Base-by-base conservation (phyloP, 2,329 filamentous ascomycete genomes). In the Pyrenophora tritici-repentis region DNA sequence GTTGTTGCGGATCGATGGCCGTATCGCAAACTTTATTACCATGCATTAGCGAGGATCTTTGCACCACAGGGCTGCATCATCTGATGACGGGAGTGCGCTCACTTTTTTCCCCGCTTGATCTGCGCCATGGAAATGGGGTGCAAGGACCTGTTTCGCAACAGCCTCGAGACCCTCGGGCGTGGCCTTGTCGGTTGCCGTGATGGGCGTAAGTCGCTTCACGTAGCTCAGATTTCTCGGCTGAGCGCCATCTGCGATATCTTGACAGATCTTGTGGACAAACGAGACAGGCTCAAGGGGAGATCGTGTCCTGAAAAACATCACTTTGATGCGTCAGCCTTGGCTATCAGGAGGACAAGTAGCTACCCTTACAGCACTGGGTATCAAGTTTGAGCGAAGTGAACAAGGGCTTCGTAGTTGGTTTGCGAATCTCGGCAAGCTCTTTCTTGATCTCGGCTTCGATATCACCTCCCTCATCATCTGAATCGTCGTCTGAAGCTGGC, bases 1-100 rank as follows among this genome's bases (percentile, higher is more conserved):
- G 73, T 92, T 86, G 65, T 89, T 90, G 47, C 90, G 85, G 55
- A 90, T 84, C 12, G 84, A 88, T n/a, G 87, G 84, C 37, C 90
- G 85, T 61, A 95, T 92, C n/a, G 89, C 90, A 73, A 91, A 94
- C 89, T 93, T 55, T 22, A 7, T 35, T 22, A 44, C 47, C 20
- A 42, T 32, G 29, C 24, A 36, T 71, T 59, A 71, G 66, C 51
- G 41, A 54, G 29, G 40, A 45, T 45, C 48, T 41, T 47, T 43
- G 47, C 43, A 53, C 37, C 46, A 37, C 42, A 10, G 49, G 32
- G 42, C 33, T 42, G 48, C 44, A 42, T 53, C 33, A 49, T 48
- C 47, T 53, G 40, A 50, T 42, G 40, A 33, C 34, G 55, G 26
- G 20, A 50, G 18, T 24, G 46, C 46, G 65, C 75, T 66, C 61